Conservation (phyloP, 768 basidiomycete species). For the Pilatotrama ljubarskyi region DNA sequence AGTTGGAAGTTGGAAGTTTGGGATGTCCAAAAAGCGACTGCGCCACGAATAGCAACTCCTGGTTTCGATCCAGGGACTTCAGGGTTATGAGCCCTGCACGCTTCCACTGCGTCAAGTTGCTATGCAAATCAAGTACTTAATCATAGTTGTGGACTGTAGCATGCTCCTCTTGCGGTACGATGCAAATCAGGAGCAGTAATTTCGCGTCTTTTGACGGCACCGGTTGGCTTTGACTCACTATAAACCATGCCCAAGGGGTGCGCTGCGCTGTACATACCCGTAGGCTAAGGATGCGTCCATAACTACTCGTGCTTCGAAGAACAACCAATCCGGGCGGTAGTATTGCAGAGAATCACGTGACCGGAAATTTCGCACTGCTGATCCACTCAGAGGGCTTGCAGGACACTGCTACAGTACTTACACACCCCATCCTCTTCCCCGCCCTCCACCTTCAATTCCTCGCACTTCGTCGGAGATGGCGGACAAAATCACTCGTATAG, state of each 20-base stretch:
- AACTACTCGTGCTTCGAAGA: too few relatives aligned
- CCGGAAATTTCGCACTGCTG: constrained; percentile 14
- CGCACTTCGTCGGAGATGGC: constrained; percentile 13
- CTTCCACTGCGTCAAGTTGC: constrained; percentile 16
- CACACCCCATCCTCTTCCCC: not conserved
- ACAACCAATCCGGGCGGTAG: not conserved
- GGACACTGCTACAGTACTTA: not conserved
- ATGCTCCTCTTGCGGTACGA: too few relatives aligned
- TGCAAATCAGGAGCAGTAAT: too few relatives aligned
- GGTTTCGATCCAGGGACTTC: constrained; percentile 16
- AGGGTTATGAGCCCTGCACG: constrained; percentile 16
- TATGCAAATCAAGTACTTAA: too few relatives aligned
- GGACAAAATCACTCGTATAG: constrained; percentile 99
- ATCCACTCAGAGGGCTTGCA: not conserved
- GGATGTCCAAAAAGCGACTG: not conserved
- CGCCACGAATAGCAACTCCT: constrained; percentile 5
- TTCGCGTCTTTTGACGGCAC: too few relatives aligned
- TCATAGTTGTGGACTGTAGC: too few relatives aligned
- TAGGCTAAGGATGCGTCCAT: too few relatives aligned
- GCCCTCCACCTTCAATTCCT: not conserved
- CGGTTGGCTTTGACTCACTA: too few relatives aligned
- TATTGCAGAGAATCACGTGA: constrained; percentile 4
- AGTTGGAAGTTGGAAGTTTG: too few relatives aligned
- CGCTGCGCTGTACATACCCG: too few relatives aligned
- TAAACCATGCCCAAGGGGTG: too few relatives aligned